These are phyloP conservation scores for Acer saccharum DNA, from an alignment of 345 rosid species.

Conservation along the genomic window DNA sequence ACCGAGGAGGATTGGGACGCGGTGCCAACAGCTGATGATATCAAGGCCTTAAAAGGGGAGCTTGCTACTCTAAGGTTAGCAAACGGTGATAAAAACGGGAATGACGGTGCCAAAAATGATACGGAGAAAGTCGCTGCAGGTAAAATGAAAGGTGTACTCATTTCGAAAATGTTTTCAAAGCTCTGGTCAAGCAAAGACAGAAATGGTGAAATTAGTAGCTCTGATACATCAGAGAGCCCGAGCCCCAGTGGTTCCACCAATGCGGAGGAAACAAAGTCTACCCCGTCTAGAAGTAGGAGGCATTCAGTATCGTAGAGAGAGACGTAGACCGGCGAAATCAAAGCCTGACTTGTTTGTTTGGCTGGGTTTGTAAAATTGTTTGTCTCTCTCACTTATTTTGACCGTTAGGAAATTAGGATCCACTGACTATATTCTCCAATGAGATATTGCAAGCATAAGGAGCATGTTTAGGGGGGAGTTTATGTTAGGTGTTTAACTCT, in stretches of 20 bases:
- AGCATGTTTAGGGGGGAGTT: constrained; percentile 20
- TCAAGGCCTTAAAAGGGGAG: constrained; percentile 73
- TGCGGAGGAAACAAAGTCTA: constrained; percentile 72
- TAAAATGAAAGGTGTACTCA: constrained; percentile 58
- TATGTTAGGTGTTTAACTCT: constrained; percentile 19
- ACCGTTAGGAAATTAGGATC: constrained; percentile 34
- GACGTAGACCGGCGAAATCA: not conserved
- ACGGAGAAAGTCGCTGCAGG: constrained; percentile 38
- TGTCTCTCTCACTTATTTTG: constrained; percentile 13
- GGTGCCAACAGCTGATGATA: constrained; percentile 66
- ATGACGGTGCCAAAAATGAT: constrained; percentile 31
- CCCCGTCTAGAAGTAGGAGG: constrained; percentile 75
- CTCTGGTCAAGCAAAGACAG: constrained; percentile 66
- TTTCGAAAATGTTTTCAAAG: constrained; percentile 60
- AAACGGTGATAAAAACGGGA: constrained; percentile 27
- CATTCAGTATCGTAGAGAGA: constrained; percentile 46
- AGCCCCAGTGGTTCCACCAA: constrained; percentile 54
- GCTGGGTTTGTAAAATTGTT: constrained; percentile 39
- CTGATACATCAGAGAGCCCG: constrained; percentile 70
- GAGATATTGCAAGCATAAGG: constrained; percentile 18
- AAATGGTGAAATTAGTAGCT: constrained; percentile 62
- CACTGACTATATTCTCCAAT: constrained; percentile 20
- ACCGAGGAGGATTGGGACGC: constrained; percentile 96
- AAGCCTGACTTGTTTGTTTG: not conserved
- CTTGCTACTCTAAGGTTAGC: constrained; percentile 48